Percentiles rank a stretch among this genome's conserved stretches.
Conservation (phyloP, 345 rosid genomes). For the Hypericum androsaemum region DNA sequence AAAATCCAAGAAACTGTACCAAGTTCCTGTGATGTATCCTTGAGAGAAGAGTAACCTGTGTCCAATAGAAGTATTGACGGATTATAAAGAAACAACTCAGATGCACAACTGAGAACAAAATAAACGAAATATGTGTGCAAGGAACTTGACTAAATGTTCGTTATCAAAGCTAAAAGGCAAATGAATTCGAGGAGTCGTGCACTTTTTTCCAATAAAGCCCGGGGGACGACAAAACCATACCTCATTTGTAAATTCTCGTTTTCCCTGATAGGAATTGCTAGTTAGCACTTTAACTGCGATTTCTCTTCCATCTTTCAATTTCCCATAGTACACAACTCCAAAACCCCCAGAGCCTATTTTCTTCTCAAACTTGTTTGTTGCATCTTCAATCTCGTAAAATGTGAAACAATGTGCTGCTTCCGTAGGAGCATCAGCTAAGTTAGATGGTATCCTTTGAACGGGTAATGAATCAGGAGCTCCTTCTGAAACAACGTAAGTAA, state of each 20-base stretch:
- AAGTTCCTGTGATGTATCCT: constrained; percentile 98
- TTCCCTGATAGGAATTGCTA: constrained; percentile 83
- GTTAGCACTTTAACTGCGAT: constrained; percentile 84
- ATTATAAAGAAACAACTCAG: neutral
- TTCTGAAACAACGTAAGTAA: constrained; percentile 28
- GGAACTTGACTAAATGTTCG: neutral
- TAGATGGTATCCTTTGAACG: constrained; percentile 41
- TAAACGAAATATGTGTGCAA: too few species aligned
- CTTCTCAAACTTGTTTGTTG: constrained; percentile 65
- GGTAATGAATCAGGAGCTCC: constrained; percentile 33
- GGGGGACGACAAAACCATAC: constrained; percentile 19
- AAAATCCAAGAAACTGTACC: constrained; percentile 93
- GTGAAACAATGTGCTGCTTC: constrained; percentile 84
- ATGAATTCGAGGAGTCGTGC: too few species aligned
- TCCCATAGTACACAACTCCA: constrained; percentile 86
- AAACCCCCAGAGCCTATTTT: constrained; percentile 98
- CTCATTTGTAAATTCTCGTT: constrained; percentile 92
- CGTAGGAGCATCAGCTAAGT: constrained; percentile 52
- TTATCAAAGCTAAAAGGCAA: too few species aligned
- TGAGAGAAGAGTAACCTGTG: constrained; percentile 84
- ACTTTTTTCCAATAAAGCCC: too few species aligned
- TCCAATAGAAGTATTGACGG: constrained; percentile 10
- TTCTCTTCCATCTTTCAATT: constrained; percentile 77
- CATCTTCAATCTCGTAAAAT: constrained; percentile 61
- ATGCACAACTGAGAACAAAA: constrained; percentile 1